phyloP scores from a whole-genome alignment of 1,284 basidiomycete genomes.

The Cutaneotrichosporon cutaneum region DNA sequence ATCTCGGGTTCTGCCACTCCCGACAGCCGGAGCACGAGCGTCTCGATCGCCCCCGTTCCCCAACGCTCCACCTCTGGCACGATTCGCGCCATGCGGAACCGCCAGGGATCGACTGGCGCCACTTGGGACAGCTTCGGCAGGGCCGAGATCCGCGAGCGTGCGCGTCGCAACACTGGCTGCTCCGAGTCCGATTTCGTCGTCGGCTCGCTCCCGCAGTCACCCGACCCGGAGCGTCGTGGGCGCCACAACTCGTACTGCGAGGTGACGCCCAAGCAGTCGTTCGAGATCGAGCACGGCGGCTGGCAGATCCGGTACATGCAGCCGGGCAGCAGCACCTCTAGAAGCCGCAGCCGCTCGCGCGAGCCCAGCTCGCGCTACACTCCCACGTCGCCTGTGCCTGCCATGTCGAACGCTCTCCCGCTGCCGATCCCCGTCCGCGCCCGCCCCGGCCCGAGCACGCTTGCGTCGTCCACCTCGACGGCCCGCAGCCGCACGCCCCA shows the following conservation, averaged over 20 bases:
- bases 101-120: constrained; percentile 31
- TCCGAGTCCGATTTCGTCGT: constrained; percentile 11
- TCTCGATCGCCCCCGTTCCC: constrained; percentile 10
- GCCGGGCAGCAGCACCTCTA: constrained; percentile 4
- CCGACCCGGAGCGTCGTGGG: constrained; percentile 13
- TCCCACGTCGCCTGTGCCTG: constrained; percentile 7
- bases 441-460: constrained; percentile 10
- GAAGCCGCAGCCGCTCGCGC: constrained; percentile 15
- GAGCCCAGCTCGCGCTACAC: constrained; percentile 9
- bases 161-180: constrained; percentile 14
- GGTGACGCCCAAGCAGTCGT: constrained; percentile 42
- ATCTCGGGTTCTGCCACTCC: constrained; percentile 17
- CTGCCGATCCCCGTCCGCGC: constrained; percentile 22
- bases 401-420: constrained; percentile 9
- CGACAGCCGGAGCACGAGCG: constrained; percentile 6
- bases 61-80: constrained; percentile 16
- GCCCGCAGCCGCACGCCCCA: constrained; percentile 22
- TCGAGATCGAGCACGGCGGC: constrained; percentile 35
- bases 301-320: constrained; percentile 41
- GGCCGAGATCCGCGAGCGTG: constrained; percentile 28
- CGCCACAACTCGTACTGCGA: constrained; percentile 17
- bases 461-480: constrained; percentile 18
- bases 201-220: constrained; percentile 3
- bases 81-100: constrained; percentile 20
- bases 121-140: constrained; percentile 47